phyloP scores from a whole-genome alignment of 2,329 filamentous ascomycete species.

The Pyricularia sp. region DNA sequence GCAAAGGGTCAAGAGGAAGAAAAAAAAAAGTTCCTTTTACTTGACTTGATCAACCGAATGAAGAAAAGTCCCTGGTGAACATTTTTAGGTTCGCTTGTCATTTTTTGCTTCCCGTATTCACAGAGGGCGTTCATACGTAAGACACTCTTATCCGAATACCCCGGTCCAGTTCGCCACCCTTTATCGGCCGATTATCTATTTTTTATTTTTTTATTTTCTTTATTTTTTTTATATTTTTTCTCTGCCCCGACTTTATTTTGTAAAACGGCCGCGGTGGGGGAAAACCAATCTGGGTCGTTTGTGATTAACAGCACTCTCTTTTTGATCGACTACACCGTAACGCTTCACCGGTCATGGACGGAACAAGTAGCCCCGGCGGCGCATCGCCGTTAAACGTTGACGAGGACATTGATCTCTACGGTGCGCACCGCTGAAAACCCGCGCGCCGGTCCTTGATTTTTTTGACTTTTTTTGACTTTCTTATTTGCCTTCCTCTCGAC shows the following conservation, averaged over 20 bases:
- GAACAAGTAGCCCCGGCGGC: conserved; percentile 11
- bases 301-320: background rate
- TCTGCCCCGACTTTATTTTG: background rate
- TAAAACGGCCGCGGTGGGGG: background rate
- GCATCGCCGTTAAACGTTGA: conserved; percentile 10
- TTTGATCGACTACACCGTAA: background rate
- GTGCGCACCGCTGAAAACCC: conserved; percentile 14
- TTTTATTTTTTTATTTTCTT: too few species aligned
- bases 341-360: conserved; percentile 13
- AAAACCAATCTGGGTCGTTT: background rate
- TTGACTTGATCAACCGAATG: background rate
- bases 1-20: background rate
- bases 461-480: background rate
- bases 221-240: too few species aligned
- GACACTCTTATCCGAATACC: background rate
- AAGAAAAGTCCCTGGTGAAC: background rate
- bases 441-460: background rate
- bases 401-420: conserved; percentile 51
- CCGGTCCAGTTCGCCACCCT: background rate
- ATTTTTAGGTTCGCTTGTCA: background rate
- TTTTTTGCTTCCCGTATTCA: background rate
- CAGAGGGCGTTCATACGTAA: background rate
- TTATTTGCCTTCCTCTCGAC: conserved; percentile 3
- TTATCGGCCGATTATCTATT: background rate
- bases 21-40: background rate